phyloP scores from a whole-genome alignment of 805 yeast species.

The Yarrowia bubula region DNA sequence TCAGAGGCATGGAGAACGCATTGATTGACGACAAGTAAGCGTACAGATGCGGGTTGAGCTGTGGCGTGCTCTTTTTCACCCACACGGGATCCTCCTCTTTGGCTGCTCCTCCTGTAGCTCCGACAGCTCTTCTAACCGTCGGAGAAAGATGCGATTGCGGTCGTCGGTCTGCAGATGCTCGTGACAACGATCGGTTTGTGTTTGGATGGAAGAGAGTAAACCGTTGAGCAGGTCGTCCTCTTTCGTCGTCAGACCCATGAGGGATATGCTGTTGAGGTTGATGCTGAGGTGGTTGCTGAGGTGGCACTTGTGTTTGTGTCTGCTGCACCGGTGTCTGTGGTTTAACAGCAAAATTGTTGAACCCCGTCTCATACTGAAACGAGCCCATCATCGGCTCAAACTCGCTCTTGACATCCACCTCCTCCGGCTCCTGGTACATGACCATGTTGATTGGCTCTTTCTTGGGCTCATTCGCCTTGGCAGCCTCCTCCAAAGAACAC shows the following conservation, averaged over 20 bases:
- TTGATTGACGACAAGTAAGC: constrained; percentile 41
- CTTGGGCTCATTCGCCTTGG: background rate
- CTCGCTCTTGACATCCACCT: constrained; percentile 6
- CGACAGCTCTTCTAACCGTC: constrained; percentile 18
- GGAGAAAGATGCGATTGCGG: constrained; percentile 22
- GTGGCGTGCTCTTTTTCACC: constrained; percentile 39
- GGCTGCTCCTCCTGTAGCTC: too few species aligned
- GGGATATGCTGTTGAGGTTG: background rate
- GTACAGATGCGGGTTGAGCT: constrained; percentile 37
- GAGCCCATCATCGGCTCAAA: constrained; percentile 14
- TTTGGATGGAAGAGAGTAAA: constrained; percentile 10
- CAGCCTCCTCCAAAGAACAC: constrained; percentile 35
- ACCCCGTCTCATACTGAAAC: constrained; percentile 7
- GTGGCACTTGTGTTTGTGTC: background rate
- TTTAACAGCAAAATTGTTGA: background rate
- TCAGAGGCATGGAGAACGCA: constrained; percentile 43
- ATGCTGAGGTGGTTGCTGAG: background rate
- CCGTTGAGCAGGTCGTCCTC: constrained; percentile 7
- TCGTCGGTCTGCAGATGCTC: background rate
- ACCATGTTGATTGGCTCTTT: constrained; percentile 1
- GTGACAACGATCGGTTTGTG: background rate
- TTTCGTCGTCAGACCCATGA: background rate
- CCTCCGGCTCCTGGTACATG: constrained; percentile 24
- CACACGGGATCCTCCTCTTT: constrained; percentile 35
- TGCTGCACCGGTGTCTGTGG: background rate